These are phyloP conservation scores for Phlegmacium glaucopus DNA, from an alignment of 768 basidiomycete genomes.

Conservation along the genomic window DNA sequence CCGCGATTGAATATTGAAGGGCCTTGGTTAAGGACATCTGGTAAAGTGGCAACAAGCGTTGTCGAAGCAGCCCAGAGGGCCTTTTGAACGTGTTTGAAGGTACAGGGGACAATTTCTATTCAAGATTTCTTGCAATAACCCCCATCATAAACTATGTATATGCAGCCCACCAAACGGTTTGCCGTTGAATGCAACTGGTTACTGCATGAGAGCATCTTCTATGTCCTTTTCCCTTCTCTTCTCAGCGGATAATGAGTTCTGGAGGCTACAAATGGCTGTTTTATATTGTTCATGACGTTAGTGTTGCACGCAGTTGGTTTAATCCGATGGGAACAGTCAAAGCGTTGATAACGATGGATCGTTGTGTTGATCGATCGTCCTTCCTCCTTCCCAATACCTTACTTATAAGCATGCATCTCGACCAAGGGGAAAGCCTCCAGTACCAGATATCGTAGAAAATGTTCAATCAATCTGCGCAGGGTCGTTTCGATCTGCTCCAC, in stretches of 20 bases:
- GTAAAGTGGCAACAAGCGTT: constrained; percentile 44
- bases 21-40: constrained; percentile 31
- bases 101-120: constrained; percentile 35
- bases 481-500: too few species aligned
- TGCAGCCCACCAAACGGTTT: constrained; percentile 38
- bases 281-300: constrained; percentile 22
- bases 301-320: too few species aligned
- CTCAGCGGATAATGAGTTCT: constrained; percentile 22
- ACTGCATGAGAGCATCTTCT: constrained; percentile 34
- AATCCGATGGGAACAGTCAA: too few species aligned
- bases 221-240: constrained; percentile 23
- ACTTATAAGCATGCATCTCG: too few species aligned
- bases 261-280: constrained; percentile 29
- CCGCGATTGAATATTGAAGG: constrained; percentile 36
- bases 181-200: constrained; percentile 39
- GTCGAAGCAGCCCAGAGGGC: constrained; percentile 38
- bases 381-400: too few species aligned
- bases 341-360: too few species aligned
- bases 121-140: background rate
- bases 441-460: too few species aligned
- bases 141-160: background rate
- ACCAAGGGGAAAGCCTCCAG: too few species aligned
- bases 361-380: too few species aligned
- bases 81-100: constrained; percentile 33
- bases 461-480: too few species aligned